Conservation (phyloP, 345 rosid genomes). For the Rhodamnia rubescens region DNA sequence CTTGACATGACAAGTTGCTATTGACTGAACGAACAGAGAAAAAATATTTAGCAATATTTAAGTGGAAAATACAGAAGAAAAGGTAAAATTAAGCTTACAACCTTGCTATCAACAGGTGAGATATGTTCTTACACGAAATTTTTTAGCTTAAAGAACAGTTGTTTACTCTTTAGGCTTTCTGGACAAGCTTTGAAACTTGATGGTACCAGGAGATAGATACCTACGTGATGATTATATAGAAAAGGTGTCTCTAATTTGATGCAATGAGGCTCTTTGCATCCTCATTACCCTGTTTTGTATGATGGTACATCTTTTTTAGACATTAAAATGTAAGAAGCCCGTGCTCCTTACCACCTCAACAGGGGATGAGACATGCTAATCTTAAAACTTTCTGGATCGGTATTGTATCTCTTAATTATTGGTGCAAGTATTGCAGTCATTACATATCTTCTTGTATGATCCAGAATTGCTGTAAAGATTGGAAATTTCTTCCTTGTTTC, state of each 20-base stretch:
- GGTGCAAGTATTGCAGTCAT: not conserved
- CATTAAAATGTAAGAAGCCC: not conserved
- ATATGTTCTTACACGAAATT: not conserved
- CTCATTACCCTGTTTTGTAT: not conserved
- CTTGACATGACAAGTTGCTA: not conserved
- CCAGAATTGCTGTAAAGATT: not conserved
- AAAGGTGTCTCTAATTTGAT: not conserved
- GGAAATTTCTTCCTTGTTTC: constrained; percentile 2
- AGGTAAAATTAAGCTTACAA: not conserved
- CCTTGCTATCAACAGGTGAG: not conserved
- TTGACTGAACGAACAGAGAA: not conserved
- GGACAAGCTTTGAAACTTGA: not conserved
- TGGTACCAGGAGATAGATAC: not conserved
- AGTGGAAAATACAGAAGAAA: not conserved
- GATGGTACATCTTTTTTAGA: not conserved
- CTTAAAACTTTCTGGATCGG: not conserved
- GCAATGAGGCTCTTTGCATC: not conserved
- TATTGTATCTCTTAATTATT: not conserved
- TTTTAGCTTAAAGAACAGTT: not conserved
- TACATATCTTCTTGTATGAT: not conserved
- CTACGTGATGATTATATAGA: not conserved
- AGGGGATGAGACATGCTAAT: not conserved
- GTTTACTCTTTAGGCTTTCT: not conserved
- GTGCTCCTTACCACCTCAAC: not conserved
- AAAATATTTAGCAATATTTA: not conserved